Evolutionary conservation across 352 stramenopile genomes (phyloP).

Genomic region (Phytopythium boreale): DNA sequence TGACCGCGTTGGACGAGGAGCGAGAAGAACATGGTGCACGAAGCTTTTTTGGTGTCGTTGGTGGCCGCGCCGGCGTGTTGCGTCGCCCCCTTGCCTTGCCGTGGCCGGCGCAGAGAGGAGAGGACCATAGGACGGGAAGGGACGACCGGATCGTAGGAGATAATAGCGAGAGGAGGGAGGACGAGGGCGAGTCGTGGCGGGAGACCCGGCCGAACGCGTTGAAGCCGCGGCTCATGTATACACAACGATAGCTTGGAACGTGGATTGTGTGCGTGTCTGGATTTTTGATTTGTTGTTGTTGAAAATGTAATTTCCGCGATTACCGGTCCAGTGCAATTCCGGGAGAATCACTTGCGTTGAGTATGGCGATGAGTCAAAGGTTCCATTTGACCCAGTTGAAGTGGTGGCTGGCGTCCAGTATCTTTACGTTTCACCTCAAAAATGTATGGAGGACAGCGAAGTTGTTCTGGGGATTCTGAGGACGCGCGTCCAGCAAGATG

Average conservation of each 20-base stretch:
- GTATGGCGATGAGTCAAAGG: neutral
- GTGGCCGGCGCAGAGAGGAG: neutral
- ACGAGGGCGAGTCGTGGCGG: neutral
- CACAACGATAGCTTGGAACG: slow-evolving; percentile 2
- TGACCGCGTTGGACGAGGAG: neutral
- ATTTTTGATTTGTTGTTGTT: neutral
- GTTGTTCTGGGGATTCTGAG: neutral
- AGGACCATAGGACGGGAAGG: neutral
- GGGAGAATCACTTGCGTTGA: too few species aligned
- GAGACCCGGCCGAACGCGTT: neutral
- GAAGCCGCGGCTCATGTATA: slow-evolving; percentile 3
- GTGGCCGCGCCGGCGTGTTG: neutral
- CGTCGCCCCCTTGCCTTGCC: neutral
- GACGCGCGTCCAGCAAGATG: neutral
- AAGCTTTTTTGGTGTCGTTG: slow-evolving; percentile 2
- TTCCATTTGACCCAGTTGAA: neutral
- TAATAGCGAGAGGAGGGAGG: slow-evolving; percentile 4
- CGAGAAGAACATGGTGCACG: neutral
- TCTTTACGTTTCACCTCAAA: neutral
- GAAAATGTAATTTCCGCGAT: too few species aligned
- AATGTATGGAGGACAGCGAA: neutral
- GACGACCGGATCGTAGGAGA: slow-evolving; percentile 1
- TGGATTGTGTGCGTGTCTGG: neutral
- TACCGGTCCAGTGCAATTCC: too few species aligned
- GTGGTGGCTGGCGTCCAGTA: neutral